Evolutionary conservation across 2,329 filamentous ascomycete species (phyloP).

Genomic region (Emmonsiellopsis sp.): DNA sequence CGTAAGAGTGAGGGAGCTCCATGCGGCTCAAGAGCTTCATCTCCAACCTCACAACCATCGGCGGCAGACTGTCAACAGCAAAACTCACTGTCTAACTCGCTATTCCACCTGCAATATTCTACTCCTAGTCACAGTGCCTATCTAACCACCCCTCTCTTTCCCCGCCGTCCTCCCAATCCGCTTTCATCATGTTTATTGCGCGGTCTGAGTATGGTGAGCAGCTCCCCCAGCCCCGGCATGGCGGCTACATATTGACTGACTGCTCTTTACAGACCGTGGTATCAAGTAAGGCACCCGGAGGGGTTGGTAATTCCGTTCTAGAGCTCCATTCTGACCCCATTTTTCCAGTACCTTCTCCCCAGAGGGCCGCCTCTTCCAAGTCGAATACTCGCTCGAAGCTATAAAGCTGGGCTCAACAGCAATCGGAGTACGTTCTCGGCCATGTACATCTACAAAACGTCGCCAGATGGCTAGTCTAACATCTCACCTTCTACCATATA

Average conservation of each 20-base stretch:
- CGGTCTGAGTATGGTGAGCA: slow-evolving; percentile 96
- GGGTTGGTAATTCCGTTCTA: slow-evolving; percentile 5
- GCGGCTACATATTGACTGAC: slow-evolving; percentile 26
- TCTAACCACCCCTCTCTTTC: neutral
- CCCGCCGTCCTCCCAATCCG: slow-evolving; percentile 28
- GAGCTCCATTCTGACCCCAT: slow-evolving; percentile 16
- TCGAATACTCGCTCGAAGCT: slow-evolving; percentile 99
- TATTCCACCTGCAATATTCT: neutral
- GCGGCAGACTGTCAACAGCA: neutral
- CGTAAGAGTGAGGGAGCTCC: slow-evolving; percentile 4
- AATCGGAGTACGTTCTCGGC: slow-evolving; percentile 60
- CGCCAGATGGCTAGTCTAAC: slow-evolving; percentile 5
- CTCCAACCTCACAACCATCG: neutral
- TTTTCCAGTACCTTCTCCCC: slow-evolving; percentile 86
- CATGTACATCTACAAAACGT: neutral
- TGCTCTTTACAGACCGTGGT: slow-evolving; percentile 63
- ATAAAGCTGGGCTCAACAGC: slow-evolving; percentile 99
- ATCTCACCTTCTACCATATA: slow-evolving; percentile 21
- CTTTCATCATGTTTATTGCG: slow-evolving; percentile 90
- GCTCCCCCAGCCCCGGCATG: neutral
- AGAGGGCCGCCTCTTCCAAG: slow-evolving; percentile 98
- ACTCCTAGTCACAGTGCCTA: neutral
- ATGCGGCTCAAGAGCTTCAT: no score
- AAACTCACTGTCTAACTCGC: neutral
- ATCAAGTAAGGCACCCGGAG: slow-evolving; percentile 65